Evolutionary conservation across 148 eudicot species (phyloP).

Genomic region (Rhododendron kiyosumense): DNA sequence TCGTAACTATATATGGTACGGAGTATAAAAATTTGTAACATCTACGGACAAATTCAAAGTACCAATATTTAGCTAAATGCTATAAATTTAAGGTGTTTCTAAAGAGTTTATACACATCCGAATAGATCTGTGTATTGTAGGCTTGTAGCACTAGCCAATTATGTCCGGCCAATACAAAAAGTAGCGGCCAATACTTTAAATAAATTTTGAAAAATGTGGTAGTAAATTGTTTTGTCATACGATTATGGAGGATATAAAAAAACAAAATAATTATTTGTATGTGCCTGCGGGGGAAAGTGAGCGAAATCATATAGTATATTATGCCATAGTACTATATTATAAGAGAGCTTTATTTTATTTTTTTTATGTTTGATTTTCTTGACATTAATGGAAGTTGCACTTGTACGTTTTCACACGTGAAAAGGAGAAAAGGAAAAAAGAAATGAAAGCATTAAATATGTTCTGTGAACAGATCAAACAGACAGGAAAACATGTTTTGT

Average conservation of each 20-base stretch:
- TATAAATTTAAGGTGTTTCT: background rate
- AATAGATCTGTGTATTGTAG: background rate
- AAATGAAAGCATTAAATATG: too few species aligned
- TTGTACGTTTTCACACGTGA: background rate
- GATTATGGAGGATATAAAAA: background rate
- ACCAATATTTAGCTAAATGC: background rate
- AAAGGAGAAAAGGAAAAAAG: background rate
- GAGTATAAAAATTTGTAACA: background rate
- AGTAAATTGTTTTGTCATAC: background rate
- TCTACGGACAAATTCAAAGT: background rate
- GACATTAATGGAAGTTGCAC: background rate
- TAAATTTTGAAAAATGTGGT: background rate
- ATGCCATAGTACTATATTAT: background rate
- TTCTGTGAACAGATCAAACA: background rate
- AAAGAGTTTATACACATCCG: background rate
- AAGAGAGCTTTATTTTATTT: background rate
- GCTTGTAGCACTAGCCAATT: background rate
- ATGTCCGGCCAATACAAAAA: background rate
- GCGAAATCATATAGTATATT: background rate
- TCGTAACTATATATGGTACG: background rate
- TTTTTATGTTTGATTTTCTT: background rate
- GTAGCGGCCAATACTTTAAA: too few species aligned
- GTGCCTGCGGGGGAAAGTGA: conserved; percentile 12
- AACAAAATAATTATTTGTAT: background rate
- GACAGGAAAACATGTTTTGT: background rate